Base-by-base conservation (phyloP, 139 green algal species). In the Zygnema circumcarinatum region DNA sequence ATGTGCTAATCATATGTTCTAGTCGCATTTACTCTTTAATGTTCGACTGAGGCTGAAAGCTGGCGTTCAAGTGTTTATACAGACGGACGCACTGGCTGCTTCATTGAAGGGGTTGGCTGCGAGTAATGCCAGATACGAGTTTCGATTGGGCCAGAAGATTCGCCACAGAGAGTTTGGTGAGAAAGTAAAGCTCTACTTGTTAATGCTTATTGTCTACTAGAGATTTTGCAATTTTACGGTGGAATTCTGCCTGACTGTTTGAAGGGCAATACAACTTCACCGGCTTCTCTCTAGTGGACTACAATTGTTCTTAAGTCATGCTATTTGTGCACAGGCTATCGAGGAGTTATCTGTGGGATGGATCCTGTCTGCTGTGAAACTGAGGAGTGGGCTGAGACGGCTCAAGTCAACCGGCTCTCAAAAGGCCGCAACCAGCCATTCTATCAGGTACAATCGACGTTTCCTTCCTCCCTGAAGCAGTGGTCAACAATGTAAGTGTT, bases 321-420 rank as follows among this genome's bases (percentile, higher is more conserved):
- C n/a, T n/a, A n/a, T n/a, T n/a, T n/a, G n/a, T n/a, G n/a, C n/a
- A n/a, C 84, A 72, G 90, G 82, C 2, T 93, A 93, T 68, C 47
- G 75, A 21, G 90, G 90, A 29, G 88, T 93, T 1, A 67, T 93
- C 0, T 90, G 79, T 56, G 90, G 90, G 1, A 84, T 93, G 41
- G 89, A 93, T 52, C 41, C 54, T 39, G 41, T 75, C 11, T 93
- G 90, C 76, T 93, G 73, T 88, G 90, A 93, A 81, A 52, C 31
- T 1, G 85, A 92, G 2, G 76, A 89, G 22, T 93, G 89, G 85
- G 52, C 74, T 32, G 36, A 92, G 16, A 38, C 42, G 2, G 68
- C 54, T 31, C 67, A 74, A 29, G 72, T 83, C 1, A 38, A 56
- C 29, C 33, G n/a, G 1, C 52, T 87, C 0, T 0, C 82, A 31